Evolutionary conservation across 345 rosid genomes (phyloP).

Genomic region (Theobroma cacao): DNA sequence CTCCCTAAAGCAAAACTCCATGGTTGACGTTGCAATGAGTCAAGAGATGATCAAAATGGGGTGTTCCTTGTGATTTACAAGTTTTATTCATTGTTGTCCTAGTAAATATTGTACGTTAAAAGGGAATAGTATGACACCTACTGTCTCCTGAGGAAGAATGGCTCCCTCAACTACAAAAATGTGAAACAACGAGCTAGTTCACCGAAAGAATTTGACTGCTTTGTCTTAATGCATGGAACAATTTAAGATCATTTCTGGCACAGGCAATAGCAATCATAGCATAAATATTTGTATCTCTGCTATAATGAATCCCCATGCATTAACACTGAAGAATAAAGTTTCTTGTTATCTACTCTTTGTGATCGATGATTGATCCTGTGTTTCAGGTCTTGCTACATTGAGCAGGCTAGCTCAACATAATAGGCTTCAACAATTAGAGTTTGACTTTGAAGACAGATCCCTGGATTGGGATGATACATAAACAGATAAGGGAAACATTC

Average conservation of each 20-base stretch:
- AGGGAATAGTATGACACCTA: neutral
- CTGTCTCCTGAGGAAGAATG: neutral
- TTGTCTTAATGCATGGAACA: neutral
- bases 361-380: neutral
- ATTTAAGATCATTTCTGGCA: neutral
- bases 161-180: neutral
- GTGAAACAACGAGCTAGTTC: neutral
- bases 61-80: neutral
- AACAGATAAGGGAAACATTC: neutral
- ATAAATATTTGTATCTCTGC: neutral
- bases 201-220: neutral
- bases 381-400: conserved; percentile 54
- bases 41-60: neutral
- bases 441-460: conserved; percentile 28
- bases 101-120: neutral
- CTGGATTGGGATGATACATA: conserved; percentile 37
- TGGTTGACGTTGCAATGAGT: neutral
- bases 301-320: neutral
- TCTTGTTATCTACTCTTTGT: neutral
- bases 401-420: conserved; percentile 41
- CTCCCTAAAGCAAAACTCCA: too few relatives aligned
- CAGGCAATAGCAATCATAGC: neutral
- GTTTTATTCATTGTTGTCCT: neutral
- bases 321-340: neutral
- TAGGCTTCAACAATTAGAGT: conserved; percentile 38